phyloP scores from a whole-genome alignment of 2,329 filamentous ascomycete species.

The Dothideomycetidae sp. region DNA sequence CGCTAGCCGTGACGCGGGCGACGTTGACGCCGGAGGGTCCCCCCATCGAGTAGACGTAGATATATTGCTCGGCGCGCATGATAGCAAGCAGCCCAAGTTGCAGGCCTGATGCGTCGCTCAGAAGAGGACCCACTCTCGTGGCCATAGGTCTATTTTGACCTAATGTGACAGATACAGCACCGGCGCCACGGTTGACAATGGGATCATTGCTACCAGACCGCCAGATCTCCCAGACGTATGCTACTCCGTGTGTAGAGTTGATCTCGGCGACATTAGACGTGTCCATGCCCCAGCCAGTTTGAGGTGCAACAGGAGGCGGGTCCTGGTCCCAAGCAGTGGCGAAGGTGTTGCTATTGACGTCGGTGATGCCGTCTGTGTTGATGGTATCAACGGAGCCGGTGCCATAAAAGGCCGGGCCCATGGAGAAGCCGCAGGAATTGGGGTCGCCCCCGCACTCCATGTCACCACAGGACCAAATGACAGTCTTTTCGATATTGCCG shows the following conservation, averaged over 20 bases:
- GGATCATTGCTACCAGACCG: constrained; percentile 4
- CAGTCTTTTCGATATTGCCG: constrained; percentile 3
- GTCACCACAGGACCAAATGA: constrained; percentile 10
- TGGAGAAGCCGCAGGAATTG: constrained; percentile 5
- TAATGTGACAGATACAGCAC: constrained; percentile 5
- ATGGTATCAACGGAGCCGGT: constrained; percentile 5
- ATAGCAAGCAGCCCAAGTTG: constrained; percentile 3
- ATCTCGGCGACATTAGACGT: constrained; percentile 5
- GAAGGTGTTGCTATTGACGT: constrained; percentile 1
- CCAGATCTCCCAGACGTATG: constrained; percentile 10
- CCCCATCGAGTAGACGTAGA: constrained; percentile 8
- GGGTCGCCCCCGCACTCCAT: constrained; percentile 4
- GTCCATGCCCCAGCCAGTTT: constrained; percentile 9
- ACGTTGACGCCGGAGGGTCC: constrained; percentile 8
- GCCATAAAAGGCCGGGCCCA: constrained; percentile 9
- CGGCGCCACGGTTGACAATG: constrained; percentile 5
- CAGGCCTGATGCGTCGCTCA: constrained; percentile 1
- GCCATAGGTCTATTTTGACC: constrained; percentile 8
- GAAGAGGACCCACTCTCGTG: constrained; percentile 5
- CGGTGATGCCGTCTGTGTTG: constrained; percentile 1
- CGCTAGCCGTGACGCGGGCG: constrained; percentile 7
- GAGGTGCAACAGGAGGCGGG: constrained; percentile 3
- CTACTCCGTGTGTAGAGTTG: constrained; percentile 7
- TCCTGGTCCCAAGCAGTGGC: constrained; percentile 6
- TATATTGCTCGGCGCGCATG: constrained; percentile 2